Evolutionary conservation across 495 filamentous ascomycete genomes (phyloP).

Genomic region (Trichoderma asperelloides): DNA sequence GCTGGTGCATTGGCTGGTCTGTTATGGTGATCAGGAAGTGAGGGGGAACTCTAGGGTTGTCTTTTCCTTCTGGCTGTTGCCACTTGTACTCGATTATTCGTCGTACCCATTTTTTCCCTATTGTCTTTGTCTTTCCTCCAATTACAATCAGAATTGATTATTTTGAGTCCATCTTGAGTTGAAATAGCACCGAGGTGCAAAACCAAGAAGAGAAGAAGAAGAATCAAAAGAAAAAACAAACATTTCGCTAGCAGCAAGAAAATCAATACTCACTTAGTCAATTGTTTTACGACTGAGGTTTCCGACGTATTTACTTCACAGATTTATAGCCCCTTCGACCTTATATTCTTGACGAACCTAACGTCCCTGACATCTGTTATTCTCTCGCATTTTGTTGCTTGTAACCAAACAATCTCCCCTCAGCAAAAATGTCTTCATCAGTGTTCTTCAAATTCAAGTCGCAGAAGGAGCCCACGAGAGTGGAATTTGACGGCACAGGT

Average conservation of each 20-base stretch:
- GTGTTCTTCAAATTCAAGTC: conserved; percentile 99
- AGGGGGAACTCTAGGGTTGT: conserved; percentile 9
- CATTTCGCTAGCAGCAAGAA: conserved; percentile 14
- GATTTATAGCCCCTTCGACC: conserved; percentile 9
- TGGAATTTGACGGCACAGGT: conserved; percentile 95
- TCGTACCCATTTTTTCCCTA: conserved; percentile 9
- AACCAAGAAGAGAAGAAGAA: conserved; percentile 26
- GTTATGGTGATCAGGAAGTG: conserved; percentile 8
- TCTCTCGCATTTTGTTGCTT: conserved; percentile 10
- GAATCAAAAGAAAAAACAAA: conserved; percentile 26
- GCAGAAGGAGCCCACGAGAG: conserved; percentile 85
- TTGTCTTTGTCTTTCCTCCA: conserved; percentile 30
- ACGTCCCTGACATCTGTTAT: conserved; percentile 13
- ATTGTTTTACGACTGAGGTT: conserved; percentile 11
- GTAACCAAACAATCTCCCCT: conserved; percentile 9
- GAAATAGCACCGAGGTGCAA: conserved; percentile 18
- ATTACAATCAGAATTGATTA: conserved; percentile 52
- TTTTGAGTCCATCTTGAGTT: conserved; percentile 35
- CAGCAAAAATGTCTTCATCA: conserved; percentile 78
- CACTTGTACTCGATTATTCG: conserved; percentile 21
- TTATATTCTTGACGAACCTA: conserved; percentile 9
- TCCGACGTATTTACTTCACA: conserved; percentile 22
- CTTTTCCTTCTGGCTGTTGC: conserved; percentile 3
- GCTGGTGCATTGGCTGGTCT: conserved; percentile 8
- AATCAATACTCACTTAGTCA: conserved; percentile 26